A percentile compares a stretch with the other conserved stretches of the same genome.
Evolutionary conservation across 257 asterid genomes (phyloP).

Genomic region (Forsythia viridissima): DNA sequence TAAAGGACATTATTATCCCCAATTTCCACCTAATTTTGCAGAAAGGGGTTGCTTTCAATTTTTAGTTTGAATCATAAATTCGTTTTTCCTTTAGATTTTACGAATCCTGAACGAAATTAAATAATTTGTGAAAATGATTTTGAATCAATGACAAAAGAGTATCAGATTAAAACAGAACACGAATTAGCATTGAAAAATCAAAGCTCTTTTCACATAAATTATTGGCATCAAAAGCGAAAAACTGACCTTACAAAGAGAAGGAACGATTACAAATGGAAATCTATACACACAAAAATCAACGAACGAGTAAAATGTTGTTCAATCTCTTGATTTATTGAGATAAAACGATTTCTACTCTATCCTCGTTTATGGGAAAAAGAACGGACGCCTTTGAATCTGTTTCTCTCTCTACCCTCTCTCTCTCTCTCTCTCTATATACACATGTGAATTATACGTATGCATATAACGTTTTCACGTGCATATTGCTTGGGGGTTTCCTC

Average conservation of each 20-base stretch:
- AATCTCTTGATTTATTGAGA: neutral
- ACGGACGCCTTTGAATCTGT: neutral
- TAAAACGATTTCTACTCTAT: neutral
- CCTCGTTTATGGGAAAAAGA: neutral
- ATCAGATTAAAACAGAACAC: neutral
- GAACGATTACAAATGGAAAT: neutral
- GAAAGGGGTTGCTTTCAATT: neutral
- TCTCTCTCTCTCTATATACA: neutral
- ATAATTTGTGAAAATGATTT: neutral
- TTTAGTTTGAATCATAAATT: neutral
- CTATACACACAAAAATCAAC: neutral
- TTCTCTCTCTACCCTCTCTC: neutral
- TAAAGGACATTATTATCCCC: neutral
- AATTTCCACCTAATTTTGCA: neutral
- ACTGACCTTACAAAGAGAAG: neutral
- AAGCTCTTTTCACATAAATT: neutral
- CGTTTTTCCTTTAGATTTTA: neutral
- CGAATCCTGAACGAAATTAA: neutral
- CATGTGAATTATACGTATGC: neutral
- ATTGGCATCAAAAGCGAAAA: neutral
- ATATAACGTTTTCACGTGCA: neutral
- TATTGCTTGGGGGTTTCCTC: neutral
- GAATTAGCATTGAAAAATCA: neutral
- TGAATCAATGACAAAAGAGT: neutral
- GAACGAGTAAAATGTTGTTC: neutral